Conservation (phyloP, 2,329 filamentous ascomycete genomes). For the Scopulariopsis brevicaulis region DNA sequence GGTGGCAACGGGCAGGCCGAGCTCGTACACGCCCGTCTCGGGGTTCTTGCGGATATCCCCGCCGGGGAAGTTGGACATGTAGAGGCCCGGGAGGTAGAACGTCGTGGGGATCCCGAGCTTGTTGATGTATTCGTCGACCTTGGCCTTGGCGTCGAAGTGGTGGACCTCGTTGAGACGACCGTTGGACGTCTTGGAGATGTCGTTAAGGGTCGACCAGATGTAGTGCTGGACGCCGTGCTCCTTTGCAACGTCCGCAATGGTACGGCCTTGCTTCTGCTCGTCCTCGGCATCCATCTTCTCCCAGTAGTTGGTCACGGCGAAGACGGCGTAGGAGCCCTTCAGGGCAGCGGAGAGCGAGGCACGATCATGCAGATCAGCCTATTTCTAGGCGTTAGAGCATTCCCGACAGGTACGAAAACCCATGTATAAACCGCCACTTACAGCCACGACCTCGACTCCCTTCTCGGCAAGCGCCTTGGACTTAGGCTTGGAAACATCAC, state of each 20-base stretch:
- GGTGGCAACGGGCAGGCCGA: conserved; percentile 16
- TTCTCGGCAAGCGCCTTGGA: conserved; percentile 24
- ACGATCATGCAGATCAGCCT: neutral
- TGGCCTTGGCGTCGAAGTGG: conserved; percentile 46
- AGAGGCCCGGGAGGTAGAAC: conserved; percentile 39
- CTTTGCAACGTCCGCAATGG: conserved; percentile 32
- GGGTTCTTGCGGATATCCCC: conserved; percentile 8
- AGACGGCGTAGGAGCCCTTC: neutral
- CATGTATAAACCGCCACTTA: neutral
- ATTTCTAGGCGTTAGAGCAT: neutral
- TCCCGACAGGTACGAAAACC: neutral
- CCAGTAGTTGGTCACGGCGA: conserved; percentile 2
- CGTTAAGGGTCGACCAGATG: conserved; percentile 31
- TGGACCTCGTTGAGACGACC: conserved; percentile 24
- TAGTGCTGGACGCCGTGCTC: conserved; percentile 30
- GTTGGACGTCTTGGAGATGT: conserved; percentile 22
- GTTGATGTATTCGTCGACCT: conserved; percentile 45
- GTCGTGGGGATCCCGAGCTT: conserved; percentile 31
- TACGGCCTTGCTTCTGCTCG: conserved; percentile 26
- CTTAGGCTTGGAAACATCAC: conserved; percentile 26
- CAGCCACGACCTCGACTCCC: conserved; percentile 18
- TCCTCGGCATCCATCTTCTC: neutral
- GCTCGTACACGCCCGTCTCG: conserved; percentile 14
- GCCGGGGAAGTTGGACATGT: conserved; percentile 38
- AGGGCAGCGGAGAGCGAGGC: neutral